Evolutionary conservation across 1,284 basidiomycete genomes (phyloP).

Genomic region (Pseudozyma flocculosa): DNA sequence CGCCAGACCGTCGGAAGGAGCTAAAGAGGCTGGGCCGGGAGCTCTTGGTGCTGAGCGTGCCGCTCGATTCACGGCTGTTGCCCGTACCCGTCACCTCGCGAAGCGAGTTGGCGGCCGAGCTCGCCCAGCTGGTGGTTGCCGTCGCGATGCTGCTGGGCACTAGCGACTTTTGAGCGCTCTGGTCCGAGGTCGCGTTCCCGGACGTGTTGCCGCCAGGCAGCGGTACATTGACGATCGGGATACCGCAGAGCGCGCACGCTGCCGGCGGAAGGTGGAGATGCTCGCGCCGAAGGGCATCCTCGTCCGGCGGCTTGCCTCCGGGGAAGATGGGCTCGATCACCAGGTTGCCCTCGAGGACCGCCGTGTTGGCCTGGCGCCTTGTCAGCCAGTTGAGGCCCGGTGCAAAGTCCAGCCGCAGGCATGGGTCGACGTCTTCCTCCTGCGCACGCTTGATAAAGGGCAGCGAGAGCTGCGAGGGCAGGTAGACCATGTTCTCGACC

Average conservation of each 20-base stretch:
- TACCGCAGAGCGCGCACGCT: constrained; percentile 52
- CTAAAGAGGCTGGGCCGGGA: constrained; percentile 35
- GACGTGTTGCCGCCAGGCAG: constrained; percentile 26
- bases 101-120: constrained; percentile 32
- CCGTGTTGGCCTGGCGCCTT: constrained; percentile 77
- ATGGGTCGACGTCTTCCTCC: constrained; percentile 90
- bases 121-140: constrained; percentile 34
- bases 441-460: constrained; percentile 81
- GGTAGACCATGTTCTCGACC: constrained; percentile 46
- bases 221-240: constrained; percentile 49
- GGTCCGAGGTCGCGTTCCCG: constrained; percentile 14
- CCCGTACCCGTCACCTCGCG: constrained; percentile 26
- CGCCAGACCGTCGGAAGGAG: constrained; percentile 23
- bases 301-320: constrained; percentile 55
- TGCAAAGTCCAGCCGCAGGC: constrained; percentile 86
- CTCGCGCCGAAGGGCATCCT: constrained; percentile 38
- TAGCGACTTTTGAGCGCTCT: constrained; percentile 24
- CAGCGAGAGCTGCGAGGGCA: constrained; percentile 63
- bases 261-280: constrained; percentile 45
- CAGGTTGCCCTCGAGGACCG: constrained; percentile 84
- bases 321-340: constrained; percentile 79
- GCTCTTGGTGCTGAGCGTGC: constrained; percentile 26
- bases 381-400: constrained; percentile 91
- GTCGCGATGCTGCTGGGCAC: constrained; percentile 30
- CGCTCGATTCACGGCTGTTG: constrained; percentile 14